A percentile compares a stretch with the other conserved stretches of the same genome.
Conservation (phyloP, 1,139 yeast species). For the Tardiomyces depauwii region DNA sequence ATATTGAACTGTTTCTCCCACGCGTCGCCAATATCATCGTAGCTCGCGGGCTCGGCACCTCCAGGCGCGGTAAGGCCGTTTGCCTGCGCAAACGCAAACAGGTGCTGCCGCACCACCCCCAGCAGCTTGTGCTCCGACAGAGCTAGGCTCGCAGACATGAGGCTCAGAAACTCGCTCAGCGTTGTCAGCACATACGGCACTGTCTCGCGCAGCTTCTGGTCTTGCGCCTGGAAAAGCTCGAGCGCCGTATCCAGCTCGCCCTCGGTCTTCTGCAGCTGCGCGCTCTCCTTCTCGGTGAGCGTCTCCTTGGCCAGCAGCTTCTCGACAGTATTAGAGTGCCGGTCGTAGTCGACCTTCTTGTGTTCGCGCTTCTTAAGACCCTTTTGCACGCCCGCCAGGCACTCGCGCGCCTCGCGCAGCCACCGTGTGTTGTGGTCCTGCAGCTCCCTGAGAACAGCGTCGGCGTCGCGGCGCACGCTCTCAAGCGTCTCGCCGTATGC, state of each 20-base stretch:
- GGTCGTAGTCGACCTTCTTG: slow-evolving; percentile 36
- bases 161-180: slow-evolving; percentile 42
- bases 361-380: slow-evolving; percentile 38
- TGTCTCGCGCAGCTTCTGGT: slow-evolving; percentile 31
- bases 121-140: slow-evolving; percentile 18
- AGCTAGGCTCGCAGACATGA: slow-evolving; percentile 22
- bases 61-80: slow-evolving; percentile 13
- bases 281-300: slow-evolving; percentile 23
- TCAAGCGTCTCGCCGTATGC: slow-evolving; percentile 15
- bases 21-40: slow-evolving; percentile 14
- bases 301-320: slow-evolving; percentile 32
- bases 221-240: slow-evolving; percentile 27
- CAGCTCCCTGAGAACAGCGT: slow-evolving; percentile 18
- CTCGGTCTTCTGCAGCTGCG: slow-evolving; percentile 18
- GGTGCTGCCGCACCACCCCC: slow-evolving; percentile 14
- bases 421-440: slow-evolving; percentile 17
- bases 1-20: slow-evolving; percentile 21
- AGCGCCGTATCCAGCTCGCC: slow-evolving; percentile 21
- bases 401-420: slow-evolving; percentile 30
- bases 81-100: slow-evolving; percentile 17
- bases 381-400: slow-evolving; percentile 33
- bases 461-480: slow-evolving; percentile 14
- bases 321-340: slow-evolving; percentile 32
- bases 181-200: slow-evolving; percentile 38
- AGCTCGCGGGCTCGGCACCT: slow-evolving; percentile 3